phyloP scores from a whole-genome alignment of 1,284 basidiomycete genomes.

The Schizophyllum amplum region DNA sequence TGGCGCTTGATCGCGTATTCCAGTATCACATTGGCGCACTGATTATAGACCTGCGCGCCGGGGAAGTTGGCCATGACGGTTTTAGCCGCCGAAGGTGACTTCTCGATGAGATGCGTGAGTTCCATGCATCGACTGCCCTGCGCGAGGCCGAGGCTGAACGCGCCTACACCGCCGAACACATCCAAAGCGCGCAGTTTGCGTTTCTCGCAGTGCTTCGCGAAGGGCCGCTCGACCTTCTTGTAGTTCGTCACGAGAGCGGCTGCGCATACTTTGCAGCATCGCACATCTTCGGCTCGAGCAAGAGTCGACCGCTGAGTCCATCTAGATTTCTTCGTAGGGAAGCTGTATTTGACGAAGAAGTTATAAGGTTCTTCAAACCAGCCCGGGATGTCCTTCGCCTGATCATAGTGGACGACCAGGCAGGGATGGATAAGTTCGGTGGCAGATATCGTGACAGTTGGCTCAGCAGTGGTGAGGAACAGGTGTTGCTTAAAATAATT shows the following conservation, averaged over 20 bases:
- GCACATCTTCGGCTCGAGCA: constrained; percentile 4
- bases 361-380: not conserved
- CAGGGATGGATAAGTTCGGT: not conserved
- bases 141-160: constrained; percentile 44
- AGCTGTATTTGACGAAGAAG: not conserved
- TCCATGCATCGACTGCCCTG: constrained; percentile 40
- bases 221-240: constrained; percentile 1
- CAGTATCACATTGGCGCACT: constrained; percentile 50
- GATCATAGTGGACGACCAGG: not conserved
- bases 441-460: not conserved
- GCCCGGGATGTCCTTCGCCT: not conserved
- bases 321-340: not conserved
- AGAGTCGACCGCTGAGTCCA: not conserved
- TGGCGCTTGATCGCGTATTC: constrained; percentile 44
- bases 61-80: constrained; percentile 59
- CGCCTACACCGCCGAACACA: constrained; percentile 15
- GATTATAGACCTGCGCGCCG: constrained; percentile 48
- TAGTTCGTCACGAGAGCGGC: constrained; percentile 10
- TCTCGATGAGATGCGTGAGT: constrained; percentile 50
- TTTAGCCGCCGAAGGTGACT: constrained; percentile 48
- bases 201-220: constrained; percentile 4
- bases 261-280: constrained; percentile 7
- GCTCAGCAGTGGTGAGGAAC: not conserved
- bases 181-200: constrained; percentile 39
- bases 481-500: not conserved